A percentile compares a stretch with the other conserved stretches of the same genome.
phyloP scores from a whole-genome alignment of 2,329 filamentous ascomycete species.

The Ceratocystis harringtonii region DNA sequence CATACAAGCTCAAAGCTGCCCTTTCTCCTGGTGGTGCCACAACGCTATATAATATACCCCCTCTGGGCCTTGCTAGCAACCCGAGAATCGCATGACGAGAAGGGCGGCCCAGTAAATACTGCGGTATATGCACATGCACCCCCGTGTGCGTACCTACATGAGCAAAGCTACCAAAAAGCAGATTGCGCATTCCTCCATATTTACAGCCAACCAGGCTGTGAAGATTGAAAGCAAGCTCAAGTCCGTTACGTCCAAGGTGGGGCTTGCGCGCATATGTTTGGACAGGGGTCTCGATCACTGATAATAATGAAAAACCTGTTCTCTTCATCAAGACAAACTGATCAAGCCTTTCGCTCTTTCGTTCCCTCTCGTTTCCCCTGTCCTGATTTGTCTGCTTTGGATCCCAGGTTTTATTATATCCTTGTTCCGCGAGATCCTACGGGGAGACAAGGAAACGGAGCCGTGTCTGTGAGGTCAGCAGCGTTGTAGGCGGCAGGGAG shows the following conservation, averaged over 20 bases:
- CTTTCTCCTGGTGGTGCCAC: background rate
- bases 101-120: too few species aligned
- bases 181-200: background rate
- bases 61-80: too few species aligned
- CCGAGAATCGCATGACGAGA: too few species aligned
- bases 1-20: too few species aligned
- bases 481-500: background rate
- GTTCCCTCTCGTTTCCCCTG: background rate
- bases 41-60: too few species aligned
- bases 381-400: background rate
- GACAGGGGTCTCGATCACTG: background rate
- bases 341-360: background rate
- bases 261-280: background rate
- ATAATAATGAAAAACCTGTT: background rate
- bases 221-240: background rate
- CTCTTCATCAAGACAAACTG: background rate
- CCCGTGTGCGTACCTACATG: background rate
- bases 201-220: constrained; percentile 1
- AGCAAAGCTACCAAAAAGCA: background rate
- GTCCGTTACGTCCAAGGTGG: background rate
- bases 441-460: background rate
- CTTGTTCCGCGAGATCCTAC: constrained; percentile 2
- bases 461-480: background rate
- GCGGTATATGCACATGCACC: background rate
- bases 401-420: background rate